Conservation (phyloP, 306 rosid genomes). For the Dryas drummondii region DNA sequence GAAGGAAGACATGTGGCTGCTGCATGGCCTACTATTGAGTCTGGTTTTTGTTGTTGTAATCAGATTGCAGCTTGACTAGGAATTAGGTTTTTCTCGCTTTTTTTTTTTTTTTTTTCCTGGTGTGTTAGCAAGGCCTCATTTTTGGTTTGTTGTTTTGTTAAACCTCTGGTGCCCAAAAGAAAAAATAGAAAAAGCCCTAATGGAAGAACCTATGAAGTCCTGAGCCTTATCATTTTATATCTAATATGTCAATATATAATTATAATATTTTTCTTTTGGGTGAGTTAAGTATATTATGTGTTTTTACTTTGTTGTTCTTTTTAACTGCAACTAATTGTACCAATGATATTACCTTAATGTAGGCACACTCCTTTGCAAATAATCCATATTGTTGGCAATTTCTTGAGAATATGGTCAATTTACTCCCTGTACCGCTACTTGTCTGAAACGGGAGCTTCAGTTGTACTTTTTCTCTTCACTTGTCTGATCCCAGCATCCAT, state of each 20-base stretch:
- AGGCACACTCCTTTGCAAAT: slow-evolving; percentile 94
- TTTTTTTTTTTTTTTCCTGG: background rate
- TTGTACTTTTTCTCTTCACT: slow-evolving; percentile 77
- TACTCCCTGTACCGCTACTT: slow-evolving; percentile 81
- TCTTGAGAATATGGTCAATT: slow-evolving; percentile 96
- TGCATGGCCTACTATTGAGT: background rate
- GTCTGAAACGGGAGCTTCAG: slow-evolving; percentile 79
- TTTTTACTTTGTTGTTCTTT: slow-evolving; percentile 2
- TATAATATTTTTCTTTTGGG: background rate
- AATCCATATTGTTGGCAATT: slow-evolving; percentile 75
- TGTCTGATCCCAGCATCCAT: slow-evolving; percentile 80
- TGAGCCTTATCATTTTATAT: background rate
- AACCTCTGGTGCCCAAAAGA: background rate
- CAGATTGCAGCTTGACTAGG: background rate
- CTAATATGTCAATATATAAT: background rate
- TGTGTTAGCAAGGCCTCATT: background rate
- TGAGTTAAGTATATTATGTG: background rate
- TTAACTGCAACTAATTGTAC: slow-evolving; percentile 6
- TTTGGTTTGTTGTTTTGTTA: background rate
- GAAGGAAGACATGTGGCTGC: background rate
- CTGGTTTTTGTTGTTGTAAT: background rate
- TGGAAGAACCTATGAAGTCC: background rate
- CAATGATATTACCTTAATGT: slow-evolving; percentile 30
- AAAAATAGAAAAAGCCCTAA: background rate
- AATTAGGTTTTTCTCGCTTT: background rate